A percentile compares a stretch with the other conserved stretches of the same genome.
Evolutionary conservation across 2,329 filamentous ascomycete species (phyloP).

Genomic region (Mycosphaerella sp.): DNA sequence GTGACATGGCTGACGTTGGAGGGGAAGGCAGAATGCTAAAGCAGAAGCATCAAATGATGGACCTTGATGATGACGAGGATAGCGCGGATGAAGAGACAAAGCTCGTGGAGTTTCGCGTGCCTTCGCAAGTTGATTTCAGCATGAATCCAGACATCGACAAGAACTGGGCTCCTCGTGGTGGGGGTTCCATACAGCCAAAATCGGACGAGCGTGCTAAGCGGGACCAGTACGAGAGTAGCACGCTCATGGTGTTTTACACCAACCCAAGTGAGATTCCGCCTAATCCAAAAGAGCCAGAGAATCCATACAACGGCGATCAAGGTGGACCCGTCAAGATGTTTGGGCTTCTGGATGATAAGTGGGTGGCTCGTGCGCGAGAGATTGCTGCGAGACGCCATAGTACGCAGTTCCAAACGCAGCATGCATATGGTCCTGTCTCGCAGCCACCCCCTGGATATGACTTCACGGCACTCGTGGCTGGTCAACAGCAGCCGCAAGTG

Average conservation of each 20-base stretch:
- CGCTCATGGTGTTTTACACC: constrained; percentile 44
- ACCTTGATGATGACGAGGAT: constrained; percentile 56
- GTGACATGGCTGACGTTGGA: constrained; percentile 66
- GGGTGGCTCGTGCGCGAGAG: constrained; percentile 16
- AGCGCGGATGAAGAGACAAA: constrained; percentile 50
- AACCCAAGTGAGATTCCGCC: constrained; percentile 42
- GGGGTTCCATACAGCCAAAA: constrained; percentile 36
- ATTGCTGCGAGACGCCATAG: constrained; percentile 16
- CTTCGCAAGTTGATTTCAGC: constrained; percentile 40
- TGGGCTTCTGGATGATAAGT: constrained; percentile 34
- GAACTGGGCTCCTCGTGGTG: constrained; percentile 44
- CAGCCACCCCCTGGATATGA: constrained; percentile 11
- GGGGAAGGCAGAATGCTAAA: constrained; percentile 54
- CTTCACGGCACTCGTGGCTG: constrained; percentile 13
- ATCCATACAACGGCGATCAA: constrained; percentile 33
- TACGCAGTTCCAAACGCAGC: not conserved
- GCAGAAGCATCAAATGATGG: constrained; percentile 57
- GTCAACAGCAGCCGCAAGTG: constrained; percentile 10
- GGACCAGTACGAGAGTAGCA: constrained; percentile 42
- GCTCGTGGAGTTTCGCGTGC: constrained; percentile 42
- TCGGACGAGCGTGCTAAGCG: constrained; percentile 42
- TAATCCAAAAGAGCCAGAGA: constrained; percentile 41
- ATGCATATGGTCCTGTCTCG: not conserved
- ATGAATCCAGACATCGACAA: constrained; percentile 38
- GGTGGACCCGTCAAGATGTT: constrained; percentile 33